These are phyloP conservation scores for Ustilago crameri DNA, from an alignment of 1,284 basidiomycete species.

Conservation along the genomic window DNA sequence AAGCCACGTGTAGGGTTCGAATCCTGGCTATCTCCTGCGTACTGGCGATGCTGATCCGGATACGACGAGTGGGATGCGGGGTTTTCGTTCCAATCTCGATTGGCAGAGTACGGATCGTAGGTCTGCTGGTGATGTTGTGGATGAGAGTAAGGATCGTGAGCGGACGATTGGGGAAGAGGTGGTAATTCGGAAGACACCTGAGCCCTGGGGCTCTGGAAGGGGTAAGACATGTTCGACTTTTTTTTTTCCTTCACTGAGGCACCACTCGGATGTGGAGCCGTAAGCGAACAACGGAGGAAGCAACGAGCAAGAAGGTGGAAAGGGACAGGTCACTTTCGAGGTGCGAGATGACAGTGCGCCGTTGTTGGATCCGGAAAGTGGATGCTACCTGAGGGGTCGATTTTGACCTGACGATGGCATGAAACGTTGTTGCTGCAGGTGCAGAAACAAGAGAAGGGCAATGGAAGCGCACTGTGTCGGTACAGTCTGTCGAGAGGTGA, in stretches of 20 bases:
- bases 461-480: too few species aligned
- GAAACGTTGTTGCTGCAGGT: background rate
- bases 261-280: background rate
- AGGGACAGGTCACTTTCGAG: too few species aligned
- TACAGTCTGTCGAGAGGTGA: too few species aligned
- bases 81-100: conserved; percentile 3
- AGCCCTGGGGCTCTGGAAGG: conserved; percentile 39
- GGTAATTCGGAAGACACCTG: conserved; percentile 29
- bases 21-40: conserved; percentile 28
- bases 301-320: background rate
- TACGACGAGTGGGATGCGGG: background rate
- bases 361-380: background rate
- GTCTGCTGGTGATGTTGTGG: conserved; percentile 6
- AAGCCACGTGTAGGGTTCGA: conserved; percentile 19
- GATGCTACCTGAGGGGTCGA: conserved; percentile 6
- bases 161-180: conserved; percentile 10
- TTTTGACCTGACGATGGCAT: background rate
- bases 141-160: conserved; percentile 32
- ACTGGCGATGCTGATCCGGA: conserved; percentile 9
- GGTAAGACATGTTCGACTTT: conserved; percentile 35
- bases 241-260: too few species aligned
- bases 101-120: conserved; percentile 14
- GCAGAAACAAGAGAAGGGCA: background rate
- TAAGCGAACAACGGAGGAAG: background rate
- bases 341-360: too few species aligned